Evolutionary conservation across 2,329 filamentous ascomycete genomes (phyloP).

Genomic region (Cytospora piceae): DNA sequence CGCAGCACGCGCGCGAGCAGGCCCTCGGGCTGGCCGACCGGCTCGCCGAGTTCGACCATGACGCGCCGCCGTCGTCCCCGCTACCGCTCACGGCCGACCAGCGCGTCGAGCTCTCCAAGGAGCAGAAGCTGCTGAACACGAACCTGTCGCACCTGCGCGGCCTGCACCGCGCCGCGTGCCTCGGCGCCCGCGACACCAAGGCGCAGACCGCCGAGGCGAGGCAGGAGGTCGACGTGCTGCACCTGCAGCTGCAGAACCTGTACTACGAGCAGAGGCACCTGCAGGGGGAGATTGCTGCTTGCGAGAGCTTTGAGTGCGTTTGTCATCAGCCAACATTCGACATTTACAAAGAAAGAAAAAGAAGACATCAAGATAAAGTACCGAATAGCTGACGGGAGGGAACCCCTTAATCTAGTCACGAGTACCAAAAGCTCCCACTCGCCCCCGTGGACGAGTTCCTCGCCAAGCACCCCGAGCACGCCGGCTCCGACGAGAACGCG

Average conservation of each 20-base stretch:
- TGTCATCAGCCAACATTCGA: background rate
- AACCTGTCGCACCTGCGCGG: constrained; percentile 80
- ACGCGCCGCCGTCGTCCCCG: constrained; percentile 33
- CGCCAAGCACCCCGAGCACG: constrained; percentile 72
- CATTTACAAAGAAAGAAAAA: too few relatives aligned
- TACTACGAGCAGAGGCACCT: constrained; percentile 95
- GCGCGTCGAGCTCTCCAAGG: constrained; percentile 66
- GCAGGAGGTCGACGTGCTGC: constrained; percentile 87
- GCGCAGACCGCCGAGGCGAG: constrained; percentile 82
- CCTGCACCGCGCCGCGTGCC: constrained; percentile 79
- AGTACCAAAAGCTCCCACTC: constrained; percentile 83
- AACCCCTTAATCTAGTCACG: constrained; percentile 63
- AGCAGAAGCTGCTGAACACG: constrained; percentile 79
- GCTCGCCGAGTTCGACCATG: constrained; percentile 50
- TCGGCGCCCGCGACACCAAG: constrained; percentile 85
- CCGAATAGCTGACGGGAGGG: background rate
- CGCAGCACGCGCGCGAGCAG: constrained; percentile 73
- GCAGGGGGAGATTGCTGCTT: constrained; percentile 85
- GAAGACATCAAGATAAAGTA: too few relatives aligned
- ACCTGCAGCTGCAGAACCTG: constrained; percentile 91
- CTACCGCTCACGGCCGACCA: constrained; percentile 47
- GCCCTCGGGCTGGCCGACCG: constrained; percentile 67
- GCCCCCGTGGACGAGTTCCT: constrained; percentile 85
- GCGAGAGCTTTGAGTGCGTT: constrained; percentile 87
- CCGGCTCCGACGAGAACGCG: constrained; percentile 73